Conservation (phyloP, 176 grass and related monocot genomes). For the Oryza officinalis region DNA sequence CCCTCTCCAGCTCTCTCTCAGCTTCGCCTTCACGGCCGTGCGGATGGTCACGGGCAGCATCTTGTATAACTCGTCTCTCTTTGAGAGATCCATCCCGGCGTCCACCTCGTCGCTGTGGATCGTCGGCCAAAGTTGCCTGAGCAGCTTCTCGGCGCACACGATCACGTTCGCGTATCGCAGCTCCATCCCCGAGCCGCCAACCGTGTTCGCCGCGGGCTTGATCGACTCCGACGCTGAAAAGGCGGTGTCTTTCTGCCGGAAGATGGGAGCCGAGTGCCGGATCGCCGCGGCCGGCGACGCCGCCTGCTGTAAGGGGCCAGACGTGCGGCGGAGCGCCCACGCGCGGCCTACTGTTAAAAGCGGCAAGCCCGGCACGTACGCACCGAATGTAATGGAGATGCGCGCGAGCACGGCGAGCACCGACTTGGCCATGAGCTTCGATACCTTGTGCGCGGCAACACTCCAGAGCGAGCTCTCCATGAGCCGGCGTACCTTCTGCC, state of each 20-base stretch:
- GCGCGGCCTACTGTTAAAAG: not conserved
- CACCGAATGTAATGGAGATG: conserved; percentile 53
- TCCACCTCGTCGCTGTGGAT: conserved; percentile 3
- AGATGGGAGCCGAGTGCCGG: conserved; percentile 75
- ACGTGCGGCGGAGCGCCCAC: conserved; percentile 36
- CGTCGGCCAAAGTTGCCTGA: conserved; percentile 33
- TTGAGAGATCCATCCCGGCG: conserved; percentile 46
- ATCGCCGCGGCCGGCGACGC: conserved; percentile 3
- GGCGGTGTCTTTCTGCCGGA: conserved; percentile 26
- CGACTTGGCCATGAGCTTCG: conserved; percentile 67
- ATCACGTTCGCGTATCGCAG: conserved; percentile 74
- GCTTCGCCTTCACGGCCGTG: conserved; percentile 48
- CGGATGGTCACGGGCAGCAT: conserved; percentile 74
- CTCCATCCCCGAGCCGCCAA: conserved; percentile 68
- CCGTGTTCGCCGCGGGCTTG: conserved; percentile 46
- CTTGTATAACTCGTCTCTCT: conserved; percentile 71
- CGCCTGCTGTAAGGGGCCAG: conserved; percentile 47
- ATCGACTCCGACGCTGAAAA: conserved; percentile 10
- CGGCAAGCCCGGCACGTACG: conserved; percentile 58
- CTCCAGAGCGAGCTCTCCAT: conserved; percentile 73
- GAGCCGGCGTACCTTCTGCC: conserved; percentile 52
- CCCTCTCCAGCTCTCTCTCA: conserved; percentile 58
- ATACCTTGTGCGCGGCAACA: conserved; percentile 43
- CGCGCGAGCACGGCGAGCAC: conserved; percentile 63
- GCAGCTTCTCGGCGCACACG: conserved; percentile 46